phyloP scores from a whole-genome alignment of 176 grass and related monocot genomes.

The Miscanthus lutarioriparius region DNA sequence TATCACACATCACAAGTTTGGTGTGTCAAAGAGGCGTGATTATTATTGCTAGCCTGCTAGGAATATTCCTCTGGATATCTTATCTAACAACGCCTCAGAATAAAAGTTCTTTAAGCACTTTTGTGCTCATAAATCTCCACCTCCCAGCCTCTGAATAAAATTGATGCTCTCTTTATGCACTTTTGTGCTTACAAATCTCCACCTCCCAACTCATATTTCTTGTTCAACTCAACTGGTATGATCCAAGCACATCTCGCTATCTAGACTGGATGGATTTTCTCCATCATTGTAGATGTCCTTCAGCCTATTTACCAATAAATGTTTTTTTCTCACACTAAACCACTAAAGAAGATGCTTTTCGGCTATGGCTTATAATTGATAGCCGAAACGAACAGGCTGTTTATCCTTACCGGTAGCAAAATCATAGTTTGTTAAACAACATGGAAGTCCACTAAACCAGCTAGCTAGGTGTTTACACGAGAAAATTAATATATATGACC shows the following conservation, averaged over 20 bases:
- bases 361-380: too few relatives aligned
- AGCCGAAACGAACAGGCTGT: too few relatives aligned
- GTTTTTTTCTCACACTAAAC: too few relatives aligned
- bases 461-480: background rate
- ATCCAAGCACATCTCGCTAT: background rate
- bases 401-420: too few relatives aligned
- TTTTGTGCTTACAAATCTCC: background rate
- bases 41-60: background rate
- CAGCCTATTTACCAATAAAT: too few relatives aligned
- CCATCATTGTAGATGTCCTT: background rate
- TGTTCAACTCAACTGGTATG: background rate
- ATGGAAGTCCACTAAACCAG: background rate
- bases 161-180: background rate
- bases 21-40: too few relatives aligned
- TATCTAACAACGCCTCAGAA: background rate
- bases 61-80: conserved; percentile 35
- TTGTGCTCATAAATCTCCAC: background rate
- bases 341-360: too few relatives aligned
- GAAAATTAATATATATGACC: background rate
- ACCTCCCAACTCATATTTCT: background rate
- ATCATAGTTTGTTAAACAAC: background rate
- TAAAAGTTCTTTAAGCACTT: background rate
- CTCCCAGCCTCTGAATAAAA: background rate
- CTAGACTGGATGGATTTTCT: background rate
- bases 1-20: too few relatives aligned